Conservation (phyloP, 1,139 yeast species). For the Zygosaccharomyces pseudobailii region DNA sequence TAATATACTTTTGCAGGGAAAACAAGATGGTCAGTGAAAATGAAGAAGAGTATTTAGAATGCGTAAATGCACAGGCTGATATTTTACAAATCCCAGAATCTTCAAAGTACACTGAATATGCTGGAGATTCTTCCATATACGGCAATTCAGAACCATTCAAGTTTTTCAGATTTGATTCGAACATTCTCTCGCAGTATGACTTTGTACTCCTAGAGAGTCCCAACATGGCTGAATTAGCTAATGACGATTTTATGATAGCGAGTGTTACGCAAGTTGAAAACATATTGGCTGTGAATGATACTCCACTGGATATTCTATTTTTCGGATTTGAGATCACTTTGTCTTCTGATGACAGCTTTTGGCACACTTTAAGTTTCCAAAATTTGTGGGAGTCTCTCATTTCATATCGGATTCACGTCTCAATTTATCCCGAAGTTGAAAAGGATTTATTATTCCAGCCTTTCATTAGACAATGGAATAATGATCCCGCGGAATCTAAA, state of each 20-base stretch:
- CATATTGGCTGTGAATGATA: not conserved
- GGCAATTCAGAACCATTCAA: constrained; percentile 46
- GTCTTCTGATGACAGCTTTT: constrained; percentile 5
- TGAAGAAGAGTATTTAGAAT: not conserved
- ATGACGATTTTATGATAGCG: constrained; percentile 36
- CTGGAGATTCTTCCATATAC: constrained; percentile 50
- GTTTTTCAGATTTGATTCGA: constrained; percentile 40
- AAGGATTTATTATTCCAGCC: constrained; percentile 45
- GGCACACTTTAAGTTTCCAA: constrained; percentile 19
- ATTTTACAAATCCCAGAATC: constrained; percentile 47
- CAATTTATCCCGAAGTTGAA: not conserved
- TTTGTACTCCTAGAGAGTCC: constrained; percentile 45
- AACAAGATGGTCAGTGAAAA: not conserved
- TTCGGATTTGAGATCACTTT: constrained; percentile 7
- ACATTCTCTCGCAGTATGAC: constrained; percentile 41
- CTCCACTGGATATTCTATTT: constrained; percentile 13
- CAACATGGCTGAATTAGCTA: constrained; percentile 16
- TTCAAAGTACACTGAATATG: constrained; percentile 25
- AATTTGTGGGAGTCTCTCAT: constrained; percentile 29
- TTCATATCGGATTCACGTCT: constrained; percentile 21
- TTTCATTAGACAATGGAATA: constrained; percentile 59
- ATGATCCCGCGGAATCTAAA: constrained; percentile 70
- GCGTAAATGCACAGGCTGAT: constrained; percentile 18
- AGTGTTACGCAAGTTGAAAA: constrained; percentile 10
- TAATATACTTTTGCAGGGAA: constrained; percentile 17